Base-by-base conservation (phyloP, 2,329 filamentous ascomycete genomes). In the Neofusicoccum laricinum region DNA sequence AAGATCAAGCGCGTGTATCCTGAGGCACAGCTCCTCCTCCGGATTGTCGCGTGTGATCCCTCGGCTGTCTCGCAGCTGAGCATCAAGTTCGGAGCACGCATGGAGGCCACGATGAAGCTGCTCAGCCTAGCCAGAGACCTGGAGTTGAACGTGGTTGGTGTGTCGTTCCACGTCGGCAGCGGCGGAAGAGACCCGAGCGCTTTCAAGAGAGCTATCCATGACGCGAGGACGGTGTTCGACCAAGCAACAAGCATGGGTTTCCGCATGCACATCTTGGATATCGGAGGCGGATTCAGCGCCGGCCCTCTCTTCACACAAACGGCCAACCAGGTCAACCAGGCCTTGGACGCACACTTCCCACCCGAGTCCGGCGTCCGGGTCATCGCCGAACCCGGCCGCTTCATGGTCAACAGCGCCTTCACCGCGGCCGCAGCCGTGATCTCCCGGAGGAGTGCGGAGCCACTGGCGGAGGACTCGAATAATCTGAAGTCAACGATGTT, bases 141-240 rank as follows among this genome's bases (percentile, higher is more conserved):
- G 19, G 88, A 87, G 8, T 86, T 97, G 68, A 93, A 93, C 70
- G 90, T 97, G 19, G 90, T 94, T 21, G 93, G 93, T 48, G 92
- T 97, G 65, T 95, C 92, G 77, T 97, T 97, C 82, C 93, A 97
- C 76, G 92, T 97, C 65, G 93, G 93, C 66, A 97, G 93, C 4
- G 93, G 93, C 32, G 92, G 93, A n/a, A 92, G 92, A 36, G 93
- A 97, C 75, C 91, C 93, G 12, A 79, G 85, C 59, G 91, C 92
- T 21, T 97, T 95, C 78, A 83, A 88, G 74, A 92, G 92, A 78
- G 93, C 93, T 7, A 92, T 97, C 61, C 85, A 86, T 70, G 93
- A 97, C 72, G 92, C 93, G 17, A 88, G 92, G 68, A 76, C 80
- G 64, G 92, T 97, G 65, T 97, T 97, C 77, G 88, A 93, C 77